Percentiles rank a stretch among this genome's conserved stretches.
Conservation (phyloP, 192 early-diverging fungal species). For the Spizellomyces sp. region DNA sequence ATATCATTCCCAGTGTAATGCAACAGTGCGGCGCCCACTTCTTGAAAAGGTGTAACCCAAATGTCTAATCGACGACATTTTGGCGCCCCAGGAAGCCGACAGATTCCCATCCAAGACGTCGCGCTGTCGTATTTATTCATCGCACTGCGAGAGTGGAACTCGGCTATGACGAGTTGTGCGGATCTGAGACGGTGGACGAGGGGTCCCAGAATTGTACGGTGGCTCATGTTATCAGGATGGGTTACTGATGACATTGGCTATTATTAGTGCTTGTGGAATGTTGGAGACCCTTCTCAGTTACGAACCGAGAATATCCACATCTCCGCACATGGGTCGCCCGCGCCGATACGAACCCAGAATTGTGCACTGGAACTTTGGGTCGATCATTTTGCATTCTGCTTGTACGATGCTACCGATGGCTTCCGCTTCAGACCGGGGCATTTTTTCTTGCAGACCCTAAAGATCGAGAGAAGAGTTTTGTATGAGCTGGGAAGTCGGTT, state of each 20-base stretch:
- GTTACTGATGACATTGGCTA: conserved; percentile 15
- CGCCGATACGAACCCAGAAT: conserved; percentile 52
- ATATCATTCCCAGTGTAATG: conserved; percentile 56
- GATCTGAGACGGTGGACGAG: conserved; percentile 22
- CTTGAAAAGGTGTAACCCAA: conserved; percentile 40
- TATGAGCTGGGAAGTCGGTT: too few species aligned
- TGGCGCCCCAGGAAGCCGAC: conserved; percentile 24
- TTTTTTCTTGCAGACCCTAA: conserved; percentile 45
- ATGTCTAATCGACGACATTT: conserved; percentile 49
- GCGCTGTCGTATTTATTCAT: conserved; percentile 5
- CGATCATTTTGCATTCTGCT: conserved; percentile 22
- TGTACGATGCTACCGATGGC: conserved; percentile 30
- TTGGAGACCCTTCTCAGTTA: conserved; percentile 19
- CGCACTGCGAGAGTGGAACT: conserved; percentile 6
- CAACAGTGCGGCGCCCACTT: conserved; percentile 49
- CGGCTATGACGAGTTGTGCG: conserved; percentile 24
- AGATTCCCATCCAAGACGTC: conserved; percentile 39
- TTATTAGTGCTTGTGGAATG: background rate
- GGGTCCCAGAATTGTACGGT: conserved; percentile 15
- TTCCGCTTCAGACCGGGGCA: conserved; percentile 44
- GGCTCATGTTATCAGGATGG: conserved; percentile 21
- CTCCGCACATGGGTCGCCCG: conserved; percentile 44
- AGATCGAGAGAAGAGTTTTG: too few species aligned
- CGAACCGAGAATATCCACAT: conserved; percentile 46
- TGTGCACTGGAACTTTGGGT: conserved; percentile 24